Conservation (phyloP, 257 asterid genomes). For the Nicotiana noctiflora region DNA sequence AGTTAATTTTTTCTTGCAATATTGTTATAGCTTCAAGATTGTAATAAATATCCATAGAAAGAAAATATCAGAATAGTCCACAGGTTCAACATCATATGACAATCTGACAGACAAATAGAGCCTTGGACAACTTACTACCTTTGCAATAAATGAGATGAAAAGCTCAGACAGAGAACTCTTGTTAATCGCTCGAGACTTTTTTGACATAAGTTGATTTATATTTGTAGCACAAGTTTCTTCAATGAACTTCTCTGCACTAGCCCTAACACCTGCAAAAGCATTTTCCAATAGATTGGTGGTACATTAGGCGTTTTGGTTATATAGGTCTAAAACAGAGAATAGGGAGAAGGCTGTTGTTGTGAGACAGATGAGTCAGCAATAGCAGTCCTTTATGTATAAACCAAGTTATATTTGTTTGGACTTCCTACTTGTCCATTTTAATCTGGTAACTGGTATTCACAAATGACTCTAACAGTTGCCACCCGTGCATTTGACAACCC, state of each 20-base stretch:
- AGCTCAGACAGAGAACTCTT: slow-evolving; percentile 65
- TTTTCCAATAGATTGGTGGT: slow-evolving; percentile 4
- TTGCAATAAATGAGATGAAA: slow-evolving; percentile 64
- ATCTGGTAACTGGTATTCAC: background rate
- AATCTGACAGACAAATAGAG: background rate
- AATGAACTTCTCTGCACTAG: slow-evolving; percentile 62
- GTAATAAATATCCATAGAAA: background rate
- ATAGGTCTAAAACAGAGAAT: background rate
- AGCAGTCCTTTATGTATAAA: background rate
- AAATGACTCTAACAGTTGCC: slow-evolving; percentile 2
- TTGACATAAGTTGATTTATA: slow-evolving; percentile 45
- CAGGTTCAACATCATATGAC: slow-evolving; percentile 7
- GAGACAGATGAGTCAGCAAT: background rate
- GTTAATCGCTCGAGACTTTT: slow-evolving; percentile 53
- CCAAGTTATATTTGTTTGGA: background rate
- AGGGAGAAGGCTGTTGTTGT: background rate
- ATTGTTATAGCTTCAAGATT: slow-evolving; percentile 7
- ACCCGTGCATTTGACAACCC: background rate
- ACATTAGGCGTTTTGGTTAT: background rate
- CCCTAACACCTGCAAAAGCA: slow-evolving; percentile 66
- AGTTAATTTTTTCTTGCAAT: slow-evolving; percentile 11
- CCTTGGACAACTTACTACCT: slow-evolving; percentile 33
- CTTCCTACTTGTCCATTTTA: background rate
- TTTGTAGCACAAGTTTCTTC: slow-evolving; percentile 59
- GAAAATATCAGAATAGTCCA: background rate